Conservation (phyloP, 306 rosid genomes). For the Canavalia ensiformis region DNA sequence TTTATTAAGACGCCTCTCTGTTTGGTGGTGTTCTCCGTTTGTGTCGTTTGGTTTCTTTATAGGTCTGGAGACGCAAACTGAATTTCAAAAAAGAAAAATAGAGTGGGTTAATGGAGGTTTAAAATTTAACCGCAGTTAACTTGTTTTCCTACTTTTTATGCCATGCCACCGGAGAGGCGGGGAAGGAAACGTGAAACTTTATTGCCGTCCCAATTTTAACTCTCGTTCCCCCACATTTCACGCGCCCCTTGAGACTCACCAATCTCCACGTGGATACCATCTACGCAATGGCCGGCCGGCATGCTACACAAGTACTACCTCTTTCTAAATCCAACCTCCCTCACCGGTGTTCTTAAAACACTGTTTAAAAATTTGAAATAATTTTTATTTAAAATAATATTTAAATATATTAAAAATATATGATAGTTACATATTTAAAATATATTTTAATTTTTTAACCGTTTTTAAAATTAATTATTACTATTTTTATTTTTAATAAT, state of each 20-base stretch:
- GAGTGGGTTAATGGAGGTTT: neutral
- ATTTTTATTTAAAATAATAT: no score
- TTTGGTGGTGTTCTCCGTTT: neutral
- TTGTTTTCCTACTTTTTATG: neutral
- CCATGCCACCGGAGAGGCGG: neutral
- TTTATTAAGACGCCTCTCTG: conserved; percentile 68
- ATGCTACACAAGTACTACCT: neutral
- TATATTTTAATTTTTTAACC: no score
- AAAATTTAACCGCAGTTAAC: conserved; percentile 7
- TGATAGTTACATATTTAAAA: no score
- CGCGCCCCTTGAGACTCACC: neutral
- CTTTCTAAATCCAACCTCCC: neutral
- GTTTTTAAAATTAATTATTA: no score
- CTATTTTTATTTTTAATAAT: no score
- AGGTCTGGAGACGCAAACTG: neutral
- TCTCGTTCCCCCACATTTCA: neutral
- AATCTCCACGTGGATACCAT: neutral
- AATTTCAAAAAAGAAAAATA: neutral
- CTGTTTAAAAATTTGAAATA: no score
- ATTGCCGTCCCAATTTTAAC: neutral
- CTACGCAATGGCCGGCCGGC: neutral
- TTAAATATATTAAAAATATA: no score
- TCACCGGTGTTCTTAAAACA: no score
- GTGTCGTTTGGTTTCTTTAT: conserved; percentile 17
- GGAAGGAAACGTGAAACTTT: neutral